Evolutionary conservation across 305 asterid genomes (phyloP).

Genomic region (Solanum hybrid): DNA sequence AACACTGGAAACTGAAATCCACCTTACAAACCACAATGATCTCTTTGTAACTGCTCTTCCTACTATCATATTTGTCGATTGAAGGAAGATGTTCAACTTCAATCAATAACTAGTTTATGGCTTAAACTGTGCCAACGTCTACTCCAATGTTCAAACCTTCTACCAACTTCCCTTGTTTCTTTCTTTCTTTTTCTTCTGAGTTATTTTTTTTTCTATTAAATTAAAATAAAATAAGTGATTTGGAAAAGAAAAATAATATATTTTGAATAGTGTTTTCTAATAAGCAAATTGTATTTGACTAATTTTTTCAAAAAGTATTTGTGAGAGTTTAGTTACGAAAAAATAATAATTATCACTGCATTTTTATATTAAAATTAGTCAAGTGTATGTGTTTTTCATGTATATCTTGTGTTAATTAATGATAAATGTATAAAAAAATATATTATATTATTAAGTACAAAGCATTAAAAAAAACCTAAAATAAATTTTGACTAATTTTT

Average conservation of each 20-base stretch:
- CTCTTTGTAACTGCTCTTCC: neutral
- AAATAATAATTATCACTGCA: neutral
- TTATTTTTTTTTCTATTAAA: too few species aligned
- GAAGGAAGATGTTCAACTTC: neutral
- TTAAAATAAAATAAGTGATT: neutral
- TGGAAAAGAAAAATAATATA: neutral
- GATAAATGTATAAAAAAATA: too few species aligned
- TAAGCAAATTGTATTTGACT: too few species aligned
- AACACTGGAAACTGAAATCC: conserved; percentile 28
- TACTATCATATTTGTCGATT: neutral
- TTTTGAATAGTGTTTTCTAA: neutral
- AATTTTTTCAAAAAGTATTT: neutral
- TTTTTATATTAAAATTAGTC: neutral
- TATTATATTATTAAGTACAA: neutral
- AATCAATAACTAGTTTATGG: neutral
- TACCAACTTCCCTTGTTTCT: neutral
- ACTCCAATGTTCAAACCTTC: neutral
- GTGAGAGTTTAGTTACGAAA: neutral
- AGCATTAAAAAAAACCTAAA: too few species aligned
- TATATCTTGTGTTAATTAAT: neutral
- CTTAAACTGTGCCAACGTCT: conserved; percentile 1
- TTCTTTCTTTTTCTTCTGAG: neutral
- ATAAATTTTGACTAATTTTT: too few species aligned
- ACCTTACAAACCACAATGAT: conserved; percentile 12
- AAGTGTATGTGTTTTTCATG: neutral